Evolutionary conservation across 140 eudicot species (phyloP), one percentile per base, ranked within the genome.

Genomic region (Oenanthe javanica): DNA sequence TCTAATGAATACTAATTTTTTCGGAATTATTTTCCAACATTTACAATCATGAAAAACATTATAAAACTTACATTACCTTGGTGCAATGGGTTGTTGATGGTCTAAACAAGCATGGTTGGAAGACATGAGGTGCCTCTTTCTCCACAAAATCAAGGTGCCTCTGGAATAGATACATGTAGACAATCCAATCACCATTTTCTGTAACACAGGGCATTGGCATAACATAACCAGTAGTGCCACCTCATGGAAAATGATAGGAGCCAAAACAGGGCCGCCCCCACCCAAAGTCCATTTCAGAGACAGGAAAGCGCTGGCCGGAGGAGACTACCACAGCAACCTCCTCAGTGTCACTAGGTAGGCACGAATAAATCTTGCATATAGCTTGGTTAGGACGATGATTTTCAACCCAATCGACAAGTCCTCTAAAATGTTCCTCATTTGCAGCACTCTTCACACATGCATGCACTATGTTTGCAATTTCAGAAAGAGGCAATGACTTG

Each of bases 351-450:
- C 25, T 50, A 5, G 61, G 38, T 3, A 45, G 14, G 6, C 4
- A 23, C 21, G 78, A 86, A 45, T 82, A 88, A 0, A 85, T 82
- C 84, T 42, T 86, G 9, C 83, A 71, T 38, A 84, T 27, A 0
- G 77, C 71, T 51, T 52, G 79, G 54, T 36, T 48, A 8, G 92
- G 86, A 5, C 90, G 86, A 42, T 64, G 84, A n/a, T 80, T 86
- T 77, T 90, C 90, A 31, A 90, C 92, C 89, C 85, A 88, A 4
- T 90, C 92, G 38, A 90, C 76, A n/a, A 90, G 31, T 23, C 88
- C 90, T 19, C 82, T 66, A 43, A 90, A 90, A 77, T 88, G 94
- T 50, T 86, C 92, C 72, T 83, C 83, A 0, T 49, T 71, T 15
- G 45, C 25, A 0, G 85, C 90, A 5, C 63, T 54, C 31, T 80